Conservation (phyloP, 805 yeast species). For the Grigorovia yakushimaensis region DNA sequence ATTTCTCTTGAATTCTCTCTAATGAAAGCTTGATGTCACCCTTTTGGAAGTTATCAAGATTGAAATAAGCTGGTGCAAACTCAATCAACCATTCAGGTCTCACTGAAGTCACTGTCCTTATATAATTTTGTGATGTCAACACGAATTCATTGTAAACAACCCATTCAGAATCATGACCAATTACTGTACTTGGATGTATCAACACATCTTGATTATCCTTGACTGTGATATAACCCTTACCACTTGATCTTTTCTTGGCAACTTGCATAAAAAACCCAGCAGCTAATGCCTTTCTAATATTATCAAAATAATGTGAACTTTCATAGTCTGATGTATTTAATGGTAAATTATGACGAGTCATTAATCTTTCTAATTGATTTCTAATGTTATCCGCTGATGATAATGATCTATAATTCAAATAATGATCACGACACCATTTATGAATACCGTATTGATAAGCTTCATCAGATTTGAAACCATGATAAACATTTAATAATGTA, state of each 20-base stretch:
- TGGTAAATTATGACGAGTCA: slow-evolving; percentile 73
- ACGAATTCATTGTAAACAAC: slow-evolving; percentile 93
- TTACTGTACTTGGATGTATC: slow-evolving; percentile 86
- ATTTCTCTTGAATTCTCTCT: slow-evolving; percentile 48
- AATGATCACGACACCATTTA: slow-evolving; percentile 90
- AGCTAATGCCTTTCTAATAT: slow-evolving; percentile 75
- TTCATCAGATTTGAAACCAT: slow-evolving; percentile 71
- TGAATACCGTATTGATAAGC: slow-evolving; percentile 54
- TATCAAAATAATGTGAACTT: slow-evolving; percentile 59
- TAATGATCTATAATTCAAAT: slow-evolving; percentile 72
- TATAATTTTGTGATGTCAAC: slow-evolving; percentile 83
- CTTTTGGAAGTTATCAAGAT: slow-evolving; percentile 52
- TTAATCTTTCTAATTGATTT: slow-evolving; percentile 67
- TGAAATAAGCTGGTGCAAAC: slow-evolving; percentile 57
- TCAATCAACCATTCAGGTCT: slow-evolving; percentile 90
- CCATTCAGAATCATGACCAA: slow-evolving; percentile 87
- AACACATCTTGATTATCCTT: slow-evolving; percentile 94
- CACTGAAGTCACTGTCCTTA: slow-evolving; percentile 84
- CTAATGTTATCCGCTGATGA: slow-evolving; percentile 82
- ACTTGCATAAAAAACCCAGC: slow-evolving; percentile 98
- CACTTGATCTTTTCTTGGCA: slow-evolving; percentile 80
- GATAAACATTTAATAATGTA: slow-evolving; percentile 78
- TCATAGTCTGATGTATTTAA: slow-evolving; percentile 59
- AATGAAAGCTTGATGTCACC: slow-evolving; percentile 65
- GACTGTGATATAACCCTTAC: slow-evolving; percentile 78